These are phyloP conservation scores for Talaromyces amestolkiae DNA, from an alignment of 2,329 filamentous ascomycete genomes.

Conservation along the genomic window DNA sequence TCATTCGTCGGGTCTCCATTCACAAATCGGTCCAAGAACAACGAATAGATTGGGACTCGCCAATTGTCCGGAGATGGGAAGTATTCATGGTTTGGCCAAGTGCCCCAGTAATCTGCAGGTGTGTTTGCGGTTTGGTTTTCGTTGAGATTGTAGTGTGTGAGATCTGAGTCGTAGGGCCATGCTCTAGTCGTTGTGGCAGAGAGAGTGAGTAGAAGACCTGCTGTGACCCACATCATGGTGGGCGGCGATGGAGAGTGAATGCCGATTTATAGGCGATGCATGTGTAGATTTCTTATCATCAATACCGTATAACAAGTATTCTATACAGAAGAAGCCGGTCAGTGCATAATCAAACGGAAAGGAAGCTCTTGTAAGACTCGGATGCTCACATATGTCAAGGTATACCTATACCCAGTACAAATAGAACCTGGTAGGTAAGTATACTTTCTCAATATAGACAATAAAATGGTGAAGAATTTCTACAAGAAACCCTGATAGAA, in stretches of 20 bases:
- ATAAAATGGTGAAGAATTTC: neutral
- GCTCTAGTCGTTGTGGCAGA: slow-evolving; percentile 27
- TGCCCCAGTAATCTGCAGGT: slow-evolving; percentile 58
- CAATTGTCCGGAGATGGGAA: slow-evolving; percentile 58
- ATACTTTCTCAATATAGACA: neutral
- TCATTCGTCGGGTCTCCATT: slow-evolving; percentile 65
- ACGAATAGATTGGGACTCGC: slow-evolving; percentile 65
- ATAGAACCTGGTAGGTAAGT: neutral
- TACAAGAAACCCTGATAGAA: neutral
- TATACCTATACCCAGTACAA: neutral
- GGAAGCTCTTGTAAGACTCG: neutral
- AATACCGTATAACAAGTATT: neutral
- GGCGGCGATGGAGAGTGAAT: neutral
- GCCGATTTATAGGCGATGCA: slow-evolving; percentile 11
- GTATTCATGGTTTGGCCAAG: slow-evolving; percentile 55
- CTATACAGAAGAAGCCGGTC: neutral
- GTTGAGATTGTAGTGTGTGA: slow-evolving; percentile 60
- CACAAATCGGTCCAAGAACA: slow-evolving; percentile 63
- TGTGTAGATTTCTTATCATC: neutral
- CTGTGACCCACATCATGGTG: slow-evolving; percentile 17
- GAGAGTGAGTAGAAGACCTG: slow-evolving; percentile 28
- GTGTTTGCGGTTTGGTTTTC: slow-evolving; percentile 55
- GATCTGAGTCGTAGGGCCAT: slow-evolving; percentile 51
- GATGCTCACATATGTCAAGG: slow-evolving; percentile 1
- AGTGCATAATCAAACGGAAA: neutral